Percentiles rank a stretch among this genome's conserved stretches.
Conservation (phyloP, 2,329 filamentous ascomycete genomes). For the Penicillium vulpinum region DNA sequence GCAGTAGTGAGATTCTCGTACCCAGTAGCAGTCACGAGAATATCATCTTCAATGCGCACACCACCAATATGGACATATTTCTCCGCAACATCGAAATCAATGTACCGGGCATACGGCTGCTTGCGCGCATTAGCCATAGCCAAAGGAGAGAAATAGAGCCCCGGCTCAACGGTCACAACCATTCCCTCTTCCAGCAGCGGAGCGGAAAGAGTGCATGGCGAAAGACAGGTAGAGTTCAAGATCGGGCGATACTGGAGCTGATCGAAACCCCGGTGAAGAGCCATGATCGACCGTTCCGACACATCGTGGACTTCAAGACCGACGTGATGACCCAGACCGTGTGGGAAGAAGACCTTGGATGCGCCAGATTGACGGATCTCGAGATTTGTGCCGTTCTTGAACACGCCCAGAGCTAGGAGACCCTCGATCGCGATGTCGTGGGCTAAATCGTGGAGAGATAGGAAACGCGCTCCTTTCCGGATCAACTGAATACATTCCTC, state of each 20-base stretch:
- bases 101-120: conserved; percentile 35
- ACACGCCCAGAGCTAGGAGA: conserved; percentile 71
- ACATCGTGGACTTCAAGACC: conserved; percentile 49
- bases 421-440: conserved; percentile 82
- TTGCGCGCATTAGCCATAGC: conserved; percentile 38
- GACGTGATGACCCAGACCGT: conserved; percentile 61
- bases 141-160: conserved; percentile 48
- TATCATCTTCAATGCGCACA: conserved; percentile 56
- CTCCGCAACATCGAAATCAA: conserved; percentile 42
- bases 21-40: conserved; percentile 68
- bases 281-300: conserved; percentile 38
- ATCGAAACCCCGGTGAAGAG: conserved; percentile 6
- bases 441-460: conserved; percentile 76
- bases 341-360: conserved; percentile 44
- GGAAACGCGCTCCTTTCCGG: conserved; percentile 74
- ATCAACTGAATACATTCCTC: conserved; percentile 70
- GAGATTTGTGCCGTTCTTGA: conserved; percentile 63
- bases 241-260: background rate
- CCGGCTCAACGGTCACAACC: conserved; percentile 59
- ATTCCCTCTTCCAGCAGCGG: conserved; percentile 52
- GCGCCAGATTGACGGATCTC: conserved; percentile 41
- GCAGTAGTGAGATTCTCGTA: conserved; percentile 72
- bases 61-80: conserved; percentile 46
- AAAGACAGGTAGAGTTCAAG: conserved; percentile 15
- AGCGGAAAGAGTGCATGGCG: conserved; percentile 37